Evolutionary conservation across 2,329 filamentous ascomycete species (phyloP), one percentile per base, ranked within the genome.

Genomic region (Phaeophleospora eucalypticola): DNA sequence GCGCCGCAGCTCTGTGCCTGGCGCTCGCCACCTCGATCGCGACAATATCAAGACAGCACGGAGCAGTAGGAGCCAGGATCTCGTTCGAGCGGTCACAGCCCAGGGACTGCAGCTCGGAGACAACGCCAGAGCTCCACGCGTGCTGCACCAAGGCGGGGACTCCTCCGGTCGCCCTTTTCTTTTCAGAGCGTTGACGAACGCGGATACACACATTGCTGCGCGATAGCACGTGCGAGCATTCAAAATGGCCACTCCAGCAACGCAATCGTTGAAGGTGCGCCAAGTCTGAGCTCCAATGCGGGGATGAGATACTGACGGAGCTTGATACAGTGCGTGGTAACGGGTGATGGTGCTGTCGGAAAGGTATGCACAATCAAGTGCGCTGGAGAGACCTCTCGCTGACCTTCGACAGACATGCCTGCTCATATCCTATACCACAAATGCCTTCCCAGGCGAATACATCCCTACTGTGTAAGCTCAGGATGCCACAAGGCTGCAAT

Each of bases 371-470:
- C 33, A 46, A 41, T 6, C 36, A 40, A 29, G 9, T 16, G 20
- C n/a, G 12, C 43, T 20, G 20, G 27, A 37, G 35, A 36, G 36
- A 42, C 43, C 19, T 10, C 27, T 43, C 27, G 45, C 53, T 71
- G 57, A 68, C 54, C 10, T 39, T 36, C 45, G 16, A 19, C 60
- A 96, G 91, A 98, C 93, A 79, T 98, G 93, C 78, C 84, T 98
- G 51, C 84, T 98, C 64, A 98, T 98, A 69, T 97, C 91, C 43
- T 98, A 98, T 76, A 97, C 93, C 56, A 98, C 93, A 56, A 98
- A 97, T 76, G 93, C 93, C 58, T 98, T 98, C 71, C 93, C 93
- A n/a, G 93, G 93, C 71, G 93, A 98, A 79, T 98, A 98, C 73
- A 97, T 98, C 62, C 93, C 93, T 59, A 98, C 93, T 63, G 93